Conservation (phyloP, 345 rosid species). For the Dimocarpus longan region DNA sequence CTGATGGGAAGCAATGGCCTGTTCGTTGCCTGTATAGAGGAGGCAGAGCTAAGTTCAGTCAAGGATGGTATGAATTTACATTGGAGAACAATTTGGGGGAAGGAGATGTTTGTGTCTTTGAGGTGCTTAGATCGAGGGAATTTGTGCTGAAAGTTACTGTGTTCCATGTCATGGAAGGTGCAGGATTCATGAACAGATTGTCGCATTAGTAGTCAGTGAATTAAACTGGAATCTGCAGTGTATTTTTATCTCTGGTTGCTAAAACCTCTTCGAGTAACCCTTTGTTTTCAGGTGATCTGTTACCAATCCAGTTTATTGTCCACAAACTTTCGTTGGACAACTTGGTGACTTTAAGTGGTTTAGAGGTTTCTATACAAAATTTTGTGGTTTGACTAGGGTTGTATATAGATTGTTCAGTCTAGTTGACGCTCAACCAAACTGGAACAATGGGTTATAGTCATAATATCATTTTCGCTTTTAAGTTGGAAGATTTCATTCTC, state of each 20-base stretch:
- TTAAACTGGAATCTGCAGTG: constrained; percentile 20
- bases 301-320: constrained; percentile 31
- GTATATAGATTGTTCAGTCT: constrained; percentile 45
- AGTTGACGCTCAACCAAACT: constrained; percentile 28
- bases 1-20: constrained; percentile 84
- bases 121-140: constrained; percentile 70
- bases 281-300: constrained; percentile 18
- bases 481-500: constrained; percentile 4
- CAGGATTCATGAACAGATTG: constrained; percentile 25
- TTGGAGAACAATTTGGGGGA: constrained; percentile 82
- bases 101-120: constrained; percentile 90
- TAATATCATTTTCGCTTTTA: constrained; percentile 6
- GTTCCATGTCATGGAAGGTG: constrained; percentile 53
- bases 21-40: constrained; percentile 89
- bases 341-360: constrained; percentile 24
- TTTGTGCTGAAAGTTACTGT: constrained; percentile 79
- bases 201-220: constrained; percentile 15
- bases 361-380: constrained; percentile 27
- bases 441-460: constrained; percentile 21
- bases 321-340: constrained; percentile 21
- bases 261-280: constrained; percentile 19
- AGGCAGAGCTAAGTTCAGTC: constrained; percentile 83
- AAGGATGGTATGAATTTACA: constrained; percentile 92
- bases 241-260: constrained; percentile 25
- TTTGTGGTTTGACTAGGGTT: constrained; percentile 44